phyloP scores from a whole-genome alignment of 2,329 filamentous ascomycete species.

The Periconia sp. region DNA sequence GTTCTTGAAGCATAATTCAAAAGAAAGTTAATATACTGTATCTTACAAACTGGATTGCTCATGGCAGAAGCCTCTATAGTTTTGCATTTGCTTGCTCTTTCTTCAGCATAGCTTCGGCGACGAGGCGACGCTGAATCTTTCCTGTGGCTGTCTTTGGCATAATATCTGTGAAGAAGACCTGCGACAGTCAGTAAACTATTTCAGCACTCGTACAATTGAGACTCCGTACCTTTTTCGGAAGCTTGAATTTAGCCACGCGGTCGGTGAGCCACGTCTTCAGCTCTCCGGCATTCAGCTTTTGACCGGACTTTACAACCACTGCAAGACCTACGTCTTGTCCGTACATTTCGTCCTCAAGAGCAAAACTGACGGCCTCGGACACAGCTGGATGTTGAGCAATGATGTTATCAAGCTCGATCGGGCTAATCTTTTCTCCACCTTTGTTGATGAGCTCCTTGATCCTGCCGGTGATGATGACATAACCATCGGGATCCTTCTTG shows the following conservation, averaged over 20 bases:
- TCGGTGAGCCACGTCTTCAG: conserved; percentile 69
- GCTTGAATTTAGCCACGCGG: conserved; percentile 79
- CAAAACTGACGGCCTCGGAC: conserved; percentile 79
- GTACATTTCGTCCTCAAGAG: conserved; percentile 78
- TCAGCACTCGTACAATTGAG: not conserved
- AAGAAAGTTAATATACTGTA: not conserved
- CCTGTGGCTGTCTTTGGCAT: conserved; percentile 94
- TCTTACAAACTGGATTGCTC: conserved; percentile 4
- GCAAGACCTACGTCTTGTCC: conserved; percentile 81
- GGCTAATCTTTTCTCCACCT: conserved; percentile 85
- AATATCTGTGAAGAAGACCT: conserved; percentile 78
- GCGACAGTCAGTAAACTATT: conserved; percentile 17
- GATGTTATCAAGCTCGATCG: conserved; percentile 84
- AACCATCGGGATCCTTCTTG: conserved; percentile 76
- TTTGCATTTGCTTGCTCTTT: conserved; percentile 60
- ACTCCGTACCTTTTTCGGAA: conserved; percentile 73
- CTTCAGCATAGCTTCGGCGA: conserved; percentile 83
- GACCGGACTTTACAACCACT: conserved; percentile 69
- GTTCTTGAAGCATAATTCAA: not conserved
- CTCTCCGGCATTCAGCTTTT: conserved; percentile 57
- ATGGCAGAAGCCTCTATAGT: conserved; percentile 41
- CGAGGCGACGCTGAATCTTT: conserved; percentile 82
- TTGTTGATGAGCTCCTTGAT: conserved; percentile 95
- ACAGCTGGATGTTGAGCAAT: conserved; percentile 73
- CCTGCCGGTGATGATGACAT: conserved; percentile 82